A percentile compares a stretch with the other conserved stretches of the same genome.
phyloP scores from a whole-genome alignment of 164 flowering plant species.

The Taxillus chinensis region DNA sequence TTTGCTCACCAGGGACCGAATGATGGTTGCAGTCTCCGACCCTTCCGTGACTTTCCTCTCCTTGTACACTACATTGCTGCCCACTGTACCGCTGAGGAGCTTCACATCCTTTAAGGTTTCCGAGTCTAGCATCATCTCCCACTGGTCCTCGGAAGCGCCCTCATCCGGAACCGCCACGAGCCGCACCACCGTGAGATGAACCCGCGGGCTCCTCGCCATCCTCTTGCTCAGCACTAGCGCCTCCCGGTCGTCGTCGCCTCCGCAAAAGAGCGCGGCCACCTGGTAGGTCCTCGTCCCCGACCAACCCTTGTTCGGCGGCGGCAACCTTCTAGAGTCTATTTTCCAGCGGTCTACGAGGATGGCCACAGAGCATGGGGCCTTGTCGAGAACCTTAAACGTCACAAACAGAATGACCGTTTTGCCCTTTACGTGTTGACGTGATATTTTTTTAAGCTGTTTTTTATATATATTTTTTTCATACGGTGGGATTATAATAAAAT shows the following conservation, averaged over 20 bases:
- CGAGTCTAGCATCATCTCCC: neutral
- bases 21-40: neutral
- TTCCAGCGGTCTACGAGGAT: neutral
- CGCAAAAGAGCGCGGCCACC: neutral
- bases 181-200: neutral
- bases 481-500: too few species aligned
- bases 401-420: too few species aligned
- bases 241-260: conserved; percentile 1
- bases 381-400: neutral
- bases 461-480: too few species aligned
- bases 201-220: neutral
- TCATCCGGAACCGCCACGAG: neutral
- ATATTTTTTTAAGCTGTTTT: too few species aligned
- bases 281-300: neutral
- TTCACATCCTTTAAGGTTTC: neutral
- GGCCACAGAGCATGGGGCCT: neutral
- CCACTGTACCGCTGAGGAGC: neutral
- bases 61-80: neutral
- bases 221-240: neutral
- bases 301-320: neutral
- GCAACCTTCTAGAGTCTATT: neutral
- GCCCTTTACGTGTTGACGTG: too few species aligned
- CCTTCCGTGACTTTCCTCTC: neutral
- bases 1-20: neutral
- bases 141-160: neutral